Evolutionary conservation across 2,329 filamentous ascomycete species (phyloP), one percentile per base, ranked within the genome.

Genomic region (Trichoderma sp.): DNA sequence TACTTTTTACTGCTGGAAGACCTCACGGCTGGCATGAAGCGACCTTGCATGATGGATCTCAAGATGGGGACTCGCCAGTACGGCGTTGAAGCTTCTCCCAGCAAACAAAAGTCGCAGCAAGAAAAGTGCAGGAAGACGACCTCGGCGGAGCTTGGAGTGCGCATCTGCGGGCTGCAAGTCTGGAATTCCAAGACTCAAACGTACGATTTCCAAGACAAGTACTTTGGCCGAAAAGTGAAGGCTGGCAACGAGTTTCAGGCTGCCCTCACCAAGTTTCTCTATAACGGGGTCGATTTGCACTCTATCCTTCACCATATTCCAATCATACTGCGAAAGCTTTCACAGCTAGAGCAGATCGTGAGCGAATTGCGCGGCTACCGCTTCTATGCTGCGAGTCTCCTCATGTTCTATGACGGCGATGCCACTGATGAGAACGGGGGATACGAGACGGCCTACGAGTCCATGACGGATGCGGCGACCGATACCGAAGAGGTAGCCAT

Each of bases 31-130:
- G 95, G 95, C 39, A 98, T 99, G 96, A 94, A 93, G 77, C 90
- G 92, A 61, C 96, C 96, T 5, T 98, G 96, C 80, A 97, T 99
- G 70, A 91, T 99, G 79, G 96, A 99, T 77, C 84, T 99, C 71
- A 99, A 99, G 78, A 99, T 99, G 96, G 96, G 96, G 24, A 99
- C 96, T 8, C 90, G 96, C 2, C 96, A 99, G 77, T 98, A 97
- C 77, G 96, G 96, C 8, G 89, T 98, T 14, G 94, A 98, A 73
- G 96, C 96, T 2, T 90, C 87, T 65, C 89, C 93, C 54, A 97
- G 97, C 83, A 99, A 99, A 79, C 92, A 94, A 76, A 90, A 91
- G 70, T 98, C 96, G 0, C 96, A 99, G 79, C 89, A 93, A 69
- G 90, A 93, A 73, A 99, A 99, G 79, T 98, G 96, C 79, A 91